phyloP scores from a whole-genome alignment of 768 basidiomycete genomes.

The Kwoniella newhampshirensis region DNA sequence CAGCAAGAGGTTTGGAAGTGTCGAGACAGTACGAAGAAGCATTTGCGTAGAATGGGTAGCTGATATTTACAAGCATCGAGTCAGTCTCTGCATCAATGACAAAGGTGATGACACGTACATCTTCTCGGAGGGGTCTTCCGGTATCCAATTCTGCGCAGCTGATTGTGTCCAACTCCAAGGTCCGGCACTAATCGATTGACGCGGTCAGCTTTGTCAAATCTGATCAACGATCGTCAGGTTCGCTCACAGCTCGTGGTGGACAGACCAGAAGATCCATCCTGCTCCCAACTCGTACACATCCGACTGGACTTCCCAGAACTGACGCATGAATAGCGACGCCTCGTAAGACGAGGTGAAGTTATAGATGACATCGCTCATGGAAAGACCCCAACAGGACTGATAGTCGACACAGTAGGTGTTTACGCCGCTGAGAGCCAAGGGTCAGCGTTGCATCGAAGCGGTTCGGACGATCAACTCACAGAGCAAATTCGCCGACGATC shows the following conservation, averaged over 20 bases:
- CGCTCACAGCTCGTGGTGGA: slow-evolving; percentile 28
- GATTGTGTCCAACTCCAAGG: slow-evolving; percentile 45
- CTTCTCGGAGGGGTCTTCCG: slow-evolving; percentile 38
- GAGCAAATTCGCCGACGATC: slow-evolving; percentile 46
- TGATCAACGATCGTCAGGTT: background rate
- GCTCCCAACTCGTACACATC: slow-evolving; percentile 43
- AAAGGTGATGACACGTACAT: slow-evolving; percentile 26
- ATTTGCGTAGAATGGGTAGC: slow-evolving; percentile 27
- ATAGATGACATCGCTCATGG: slow-evolving; percentile 24
- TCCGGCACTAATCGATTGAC: slow-evolving; percentile 21
- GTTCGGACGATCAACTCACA: slow-evolving; percentile 15
- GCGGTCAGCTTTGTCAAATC: background rate
- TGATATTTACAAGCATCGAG: background rate
- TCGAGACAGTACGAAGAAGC: slow-evolving; percentile 29
- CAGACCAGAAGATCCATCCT: slow-evolving; percentile 44
- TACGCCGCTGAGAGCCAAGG: slow-evolving; percentile 18
- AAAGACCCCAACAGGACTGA: slow-evolving; percentile 35
- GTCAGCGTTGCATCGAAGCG: background rate
- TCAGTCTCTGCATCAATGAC: background rate
- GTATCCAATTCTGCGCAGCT: slow-evolving; percentile 46
- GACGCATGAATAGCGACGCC: slow-evolving; percentile 38
- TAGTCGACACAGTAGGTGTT: slow-evolving; percentile 47
- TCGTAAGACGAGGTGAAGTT: slow-evolving; percentile 38
- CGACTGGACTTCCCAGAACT: slow-evolving; percentile 47
- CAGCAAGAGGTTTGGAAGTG: slow-evolving; percentile 22